Percentiles rank a stretch among this genome's conserved stretches.
These are phyloP conservation scores for Coemansia sp. DNA, from an alignment of 192 early-diverging fungal species.

Conservation along the genomic window DNA sequence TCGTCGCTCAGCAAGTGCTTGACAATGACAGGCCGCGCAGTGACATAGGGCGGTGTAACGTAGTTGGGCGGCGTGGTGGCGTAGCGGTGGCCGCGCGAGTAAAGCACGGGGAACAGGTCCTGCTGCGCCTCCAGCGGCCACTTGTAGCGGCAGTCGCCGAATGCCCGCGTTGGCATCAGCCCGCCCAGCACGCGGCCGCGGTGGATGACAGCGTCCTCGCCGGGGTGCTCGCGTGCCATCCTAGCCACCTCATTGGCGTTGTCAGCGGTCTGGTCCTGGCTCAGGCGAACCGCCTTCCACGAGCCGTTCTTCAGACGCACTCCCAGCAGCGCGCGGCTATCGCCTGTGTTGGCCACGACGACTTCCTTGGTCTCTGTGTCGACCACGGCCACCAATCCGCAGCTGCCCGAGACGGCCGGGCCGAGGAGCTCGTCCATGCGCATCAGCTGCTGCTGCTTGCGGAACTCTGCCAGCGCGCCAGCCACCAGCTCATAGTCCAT, in stretches of 20 bases:
- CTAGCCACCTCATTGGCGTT: slow-evolving; percentile 57
- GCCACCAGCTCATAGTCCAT: slow-evolving; percentile 27
- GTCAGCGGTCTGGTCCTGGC: slow-evolving; percentile 59
- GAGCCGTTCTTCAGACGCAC: slow-evolving; percentile 29
- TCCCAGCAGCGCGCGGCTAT: slow-evolving; percentile 40
- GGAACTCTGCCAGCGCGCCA: slow-evolving; percentile 14
- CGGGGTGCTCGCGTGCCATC: slow-evolving; percentile 64
- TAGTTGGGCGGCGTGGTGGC: slow-evolving; percentile 28
- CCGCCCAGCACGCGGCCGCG: slow-evolving; percentile 59
- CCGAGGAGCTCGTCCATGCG: slow-evolving; percentile 33
- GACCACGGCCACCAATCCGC: slow-evolving; percentile 35
- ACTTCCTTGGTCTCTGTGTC: slow-evolving; percentile 18
- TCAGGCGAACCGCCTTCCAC: slow-evolving; percentile 56
- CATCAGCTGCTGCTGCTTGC: slow-evolving; percentile 16
- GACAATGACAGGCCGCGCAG: slow-evolving; percentile 63
- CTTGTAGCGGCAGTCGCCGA: slow-evolving; percentile 66
- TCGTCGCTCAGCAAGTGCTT: slow-evolving; percentile 54
- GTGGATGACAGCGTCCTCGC: slow-evolving; percentile 61
- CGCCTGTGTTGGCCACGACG: slow-evolving; percentile 33
- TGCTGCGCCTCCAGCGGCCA: slow-evolving; percentile 58
- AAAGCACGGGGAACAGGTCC: slow-evolving; percentile 6
- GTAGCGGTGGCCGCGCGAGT: slow-evolving; percentile 17
- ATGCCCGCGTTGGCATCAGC: slow-evolving; percentile 50
- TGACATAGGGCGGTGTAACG: slow-evolving; percentile 67
- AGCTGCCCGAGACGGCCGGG: slow-evolving; percentile 33